phyloP scores from a whole-genome alignment of 768 basidiomycete genomes.

The Hydnomerulius pinastri region DNA sequence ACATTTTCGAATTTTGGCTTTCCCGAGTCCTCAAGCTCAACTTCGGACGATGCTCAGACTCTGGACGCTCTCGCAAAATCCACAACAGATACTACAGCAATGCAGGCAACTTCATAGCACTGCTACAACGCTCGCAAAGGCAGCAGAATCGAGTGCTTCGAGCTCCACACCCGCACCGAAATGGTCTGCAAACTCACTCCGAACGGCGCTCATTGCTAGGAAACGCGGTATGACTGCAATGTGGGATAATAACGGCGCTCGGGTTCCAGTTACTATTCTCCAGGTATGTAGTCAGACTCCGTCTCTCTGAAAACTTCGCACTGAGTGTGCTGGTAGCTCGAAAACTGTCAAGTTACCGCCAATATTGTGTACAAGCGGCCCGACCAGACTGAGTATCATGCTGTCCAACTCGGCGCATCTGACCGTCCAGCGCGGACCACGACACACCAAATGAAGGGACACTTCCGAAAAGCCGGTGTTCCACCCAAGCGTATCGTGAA shows the following conservation, averaged over 20 bases:
- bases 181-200: slow-evolving; percentile 84
- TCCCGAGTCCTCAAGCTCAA: slow-evolving; percentile 16
- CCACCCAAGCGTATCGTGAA: slow-evolving; percentile 80
- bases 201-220: slow-evolving; percentile 90
- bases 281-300: slow-evolving; percentile 57
- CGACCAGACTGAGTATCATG: slow-evolving; percentile 77
- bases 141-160: slow-evolving; percentile 18
- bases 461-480: slow-evolving; percentile 83
- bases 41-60: slow-evolving; percentile 49
- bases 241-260: slow-evolving; percentile 88
- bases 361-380: slow-evolving; percentile 67
- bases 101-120: slow-evolving; percentile 49
- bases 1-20: slow-evolving; percentile 4
- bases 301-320: slow-evolving; percentile 6
- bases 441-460: slow-evolving; percentile 81
- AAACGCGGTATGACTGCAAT: slow-evolving; percentile 96
- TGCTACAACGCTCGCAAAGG: slow-evolving; percentile 31
- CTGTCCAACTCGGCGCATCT: slow-evolving; percentile 90
- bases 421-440: slow-evolving; percentile 73
- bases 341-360: slow-evolving; percentile 87
- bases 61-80: slow-evolving; percentile 46
- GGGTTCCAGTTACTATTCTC: slow-evolving; percentile 90
- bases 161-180: slow-evolving; percentile 40
- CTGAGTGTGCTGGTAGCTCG: slow-evolving; percentile 51
- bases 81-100: slow-evolving; percentile 32